Conservation (phyloP, 2,329 filamentous ascomycete genomes). For the Scopulariopsis brevicaulis region DNA sequence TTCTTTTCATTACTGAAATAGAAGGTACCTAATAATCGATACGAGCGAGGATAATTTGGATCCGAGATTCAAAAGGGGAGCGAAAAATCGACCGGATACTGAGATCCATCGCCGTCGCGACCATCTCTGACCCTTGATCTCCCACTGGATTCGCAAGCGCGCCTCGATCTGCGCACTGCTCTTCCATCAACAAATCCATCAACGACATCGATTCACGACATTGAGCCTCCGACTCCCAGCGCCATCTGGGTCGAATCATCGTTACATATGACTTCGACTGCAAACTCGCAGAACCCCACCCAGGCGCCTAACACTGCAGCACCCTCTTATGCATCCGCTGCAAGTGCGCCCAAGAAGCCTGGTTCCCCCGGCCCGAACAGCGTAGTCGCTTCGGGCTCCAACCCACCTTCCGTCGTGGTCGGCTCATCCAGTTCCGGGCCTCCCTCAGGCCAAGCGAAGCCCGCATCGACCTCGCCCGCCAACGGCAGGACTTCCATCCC, state of each 20-base stretch:
- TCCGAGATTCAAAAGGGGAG: background rate
- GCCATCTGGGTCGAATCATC: slow-evolving; percentile 5
- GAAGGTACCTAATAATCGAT: background rate
- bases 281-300: slow-evolving; percentile 38
- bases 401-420: slow-evolving; percentile 36
- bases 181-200: background rate
- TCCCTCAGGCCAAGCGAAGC: slow-evolving; percentile 48
- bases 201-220: background rate
- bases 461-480: slow-evolving; percentile 63
- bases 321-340: slow-evolving; percentile 56
- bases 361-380: slow-evolving; percentile 35
- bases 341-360: slow-evolving; percentile 51
- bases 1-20: slow-evolving; percentile 1
- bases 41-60: background rate
- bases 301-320: slow-evolving; percentile 47
- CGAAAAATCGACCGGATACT: background rate
- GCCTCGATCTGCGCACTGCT: background rate
- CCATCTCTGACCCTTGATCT: background rate
- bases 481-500: slow-evolving; percentile 71
- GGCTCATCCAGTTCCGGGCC: slow-evolving; percentile 33
- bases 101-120: slow-evolving; percentile 1
- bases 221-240: background rate
- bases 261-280: slow-evolving; percentile 48
- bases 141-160: background rate
- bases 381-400: slow-evolving; percentile 46